Evolutionary conservation across 2,329 filamentous ascomycete genomes (phyloP), one percentile per base, ranked within the genome.

Genomic region (Cordyceps pruinosa): DNA sequence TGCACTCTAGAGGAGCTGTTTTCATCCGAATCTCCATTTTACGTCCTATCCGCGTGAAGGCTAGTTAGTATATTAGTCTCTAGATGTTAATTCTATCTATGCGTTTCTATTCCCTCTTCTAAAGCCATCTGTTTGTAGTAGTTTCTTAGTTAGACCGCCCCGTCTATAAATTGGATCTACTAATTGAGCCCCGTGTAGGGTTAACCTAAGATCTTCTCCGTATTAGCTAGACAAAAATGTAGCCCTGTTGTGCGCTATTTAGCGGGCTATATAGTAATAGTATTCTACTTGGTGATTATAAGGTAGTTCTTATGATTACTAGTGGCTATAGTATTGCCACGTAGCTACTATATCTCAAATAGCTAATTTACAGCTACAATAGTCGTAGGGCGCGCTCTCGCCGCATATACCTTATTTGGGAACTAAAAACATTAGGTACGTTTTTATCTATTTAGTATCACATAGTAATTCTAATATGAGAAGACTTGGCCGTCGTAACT

Each of bases 361-460:
- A 71, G 57, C 61, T 73, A 15, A 67, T 75, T 42, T 59, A 71
- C 47, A 61, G 66, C 21, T 70, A 70, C 56, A 69, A 70, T 44
- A 66, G 66, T 26, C 64, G 59, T 45, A 64, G 62, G 28, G 60
- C 62, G 45, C 58, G 60, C 28, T 64, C 65, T 55, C 61, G 63
- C 53, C 59, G 64, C 17, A 62, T 73, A n/a, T 61, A 71, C 64
- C 60, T 73, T 8, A 64, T 73, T 7, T 72, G 65, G 68, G 62
- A 72, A 57, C 51, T 72, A 55, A 49, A 65, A 41, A 61, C 53
- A 39, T 56, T 65, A 34, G 59, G 64, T 66, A 57, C 59, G 61
- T n/a, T n/a, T 44, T 6, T 32, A 17, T 9, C 23, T 2, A 23
- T 47, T 37, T 3, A n/a, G 39, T 23, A 32, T 34, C n/a, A 44